Conservation (phyloP, 2,329 filamentous ascomycete species). For the Ophiostoma ips region DNA sequence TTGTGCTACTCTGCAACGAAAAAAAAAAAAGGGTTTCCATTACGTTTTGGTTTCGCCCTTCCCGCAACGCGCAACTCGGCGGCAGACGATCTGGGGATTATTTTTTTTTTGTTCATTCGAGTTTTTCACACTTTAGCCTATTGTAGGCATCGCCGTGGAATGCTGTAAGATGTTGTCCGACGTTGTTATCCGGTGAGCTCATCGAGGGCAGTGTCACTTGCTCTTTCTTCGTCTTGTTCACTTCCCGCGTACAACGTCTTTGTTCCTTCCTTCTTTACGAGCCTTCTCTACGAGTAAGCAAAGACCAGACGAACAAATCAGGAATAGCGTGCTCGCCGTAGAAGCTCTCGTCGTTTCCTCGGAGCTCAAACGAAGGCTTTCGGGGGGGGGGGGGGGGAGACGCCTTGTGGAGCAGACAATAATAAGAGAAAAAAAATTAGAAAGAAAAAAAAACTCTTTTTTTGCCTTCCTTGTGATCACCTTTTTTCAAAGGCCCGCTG, state of each 20-base stretch:
- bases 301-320: too few species aligned
- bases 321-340: too few species aligned
- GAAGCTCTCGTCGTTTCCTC: neutral
- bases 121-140: neutral
- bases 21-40: constrained; percentile 10
- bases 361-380: too few species aligned
- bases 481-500: constrained; percentile 2
- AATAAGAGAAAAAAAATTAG: constrained; percentile 4
- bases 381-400: neutral
- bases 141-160: neutral
- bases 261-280: too few species aligned
- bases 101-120: neutral
- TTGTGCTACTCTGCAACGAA: too few species aligned
- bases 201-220: too few species aligned
- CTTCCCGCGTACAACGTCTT: too few species aligned
- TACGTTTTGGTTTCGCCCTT: constrained; percentile 17
- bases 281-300: too few species aligned
- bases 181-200: too few species aligned
- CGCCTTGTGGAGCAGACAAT: neutral
- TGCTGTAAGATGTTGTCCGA: too few species aligned
- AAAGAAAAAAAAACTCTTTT: constrained; percentile 1
- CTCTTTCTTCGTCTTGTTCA: too few species aligned
- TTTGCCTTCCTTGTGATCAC: constrained; percentile 10
- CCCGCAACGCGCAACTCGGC: neutral
- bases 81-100: neutral